Evolutionary conservation across 2,329 filamentous ascomycete species (phyloP).

Genomic region (Fusarium redolens): DNA sequence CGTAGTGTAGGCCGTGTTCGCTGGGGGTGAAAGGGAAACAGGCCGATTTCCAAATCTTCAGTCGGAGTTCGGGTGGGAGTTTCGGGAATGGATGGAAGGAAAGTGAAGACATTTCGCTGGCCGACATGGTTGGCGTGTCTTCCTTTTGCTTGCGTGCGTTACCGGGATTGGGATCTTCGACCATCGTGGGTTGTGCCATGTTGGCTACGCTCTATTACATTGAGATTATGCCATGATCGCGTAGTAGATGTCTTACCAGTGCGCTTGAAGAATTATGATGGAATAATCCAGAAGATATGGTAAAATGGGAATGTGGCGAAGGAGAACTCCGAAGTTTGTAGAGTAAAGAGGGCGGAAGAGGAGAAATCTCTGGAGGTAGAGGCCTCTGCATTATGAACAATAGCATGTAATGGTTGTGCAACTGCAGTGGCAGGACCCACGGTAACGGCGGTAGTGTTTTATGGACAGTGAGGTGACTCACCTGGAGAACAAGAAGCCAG

Average conservation of each 20-base stretch:
- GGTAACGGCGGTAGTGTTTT: neutral
- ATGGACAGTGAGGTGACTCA: neutral
- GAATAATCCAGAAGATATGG: rapidly evolving
- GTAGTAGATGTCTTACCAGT: neutral
- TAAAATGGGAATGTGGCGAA: neutral
- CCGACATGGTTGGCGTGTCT: neutral
- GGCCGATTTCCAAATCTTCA: neutral
- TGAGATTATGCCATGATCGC: too few species aligned
- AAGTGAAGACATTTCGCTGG: rapidly evolving
- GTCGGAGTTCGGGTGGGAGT: neutral
- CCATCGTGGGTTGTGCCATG: neutral
- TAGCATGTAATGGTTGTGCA: neutral
- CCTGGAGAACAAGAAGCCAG: neutral
- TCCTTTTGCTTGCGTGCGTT: neutral
- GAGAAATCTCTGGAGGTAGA: too few species aligned
- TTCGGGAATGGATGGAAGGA: neutral
- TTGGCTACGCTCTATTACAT: neutral
- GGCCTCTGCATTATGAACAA: neutral
- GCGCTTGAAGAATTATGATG: neutral
- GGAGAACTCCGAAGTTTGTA: neutral
- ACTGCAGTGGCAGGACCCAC: neutral
- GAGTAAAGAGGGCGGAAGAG: neutral
- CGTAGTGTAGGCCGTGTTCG: neutral
- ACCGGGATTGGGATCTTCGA: neutral
- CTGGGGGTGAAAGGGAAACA: neutral